Base-by-base conservation (phyloP, 345 rosid genomes). In the Physaria fendleri region DNA sequence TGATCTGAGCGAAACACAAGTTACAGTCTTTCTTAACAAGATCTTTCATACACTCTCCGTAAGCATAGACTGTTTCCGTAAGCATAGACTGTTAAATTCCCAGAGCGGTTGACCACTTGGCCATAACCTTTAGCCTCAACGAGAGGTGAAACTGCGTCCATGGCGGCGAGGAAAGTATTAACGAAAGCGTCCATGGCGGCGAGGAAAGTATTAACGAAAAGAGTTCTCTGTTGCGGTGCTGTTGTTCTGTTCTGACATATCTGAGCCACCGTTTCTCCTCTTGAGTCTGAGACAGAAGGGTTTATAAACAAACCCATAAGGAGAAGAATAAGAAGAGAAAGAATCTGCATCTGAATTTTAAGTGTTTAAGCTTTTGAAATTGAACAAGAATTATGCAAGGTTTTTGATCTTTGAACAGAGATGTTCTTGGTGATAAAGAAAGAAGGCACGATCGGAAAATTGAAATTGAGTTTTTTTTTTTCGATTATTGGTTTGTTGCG, bases 11-110 rank as follows among this genome's bases (percentile, higher is more conserved):
- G 56, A 85, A 71, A 25, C 96, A 91, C 71, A 91, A 71, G 75
- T 78, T 70, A 53, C 96, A 91, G 44, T 87, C 98, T 21, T 52
- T 69, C 61, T 21, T 72, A 30, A 77, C 78, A 11, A 91, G 91
- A 64, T 91, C 96, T 27, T 77, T 74, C 75, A 85, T 80, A 64
- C 98, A 91, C 85, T 87, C 87, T 15, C 94, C 98, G 48, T 66
- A 84, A 6, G 82, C 72, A 55, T 85, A 91, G 2, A 91, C 96
- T 0, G 81, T 73, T 16, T 15, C 94, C 98, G 48, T 66, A 84
- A 6, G 82, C 72, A 55, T 85, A 91, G 2, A 91, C 96, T 0
- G 81, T 73, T 16, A 56, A 23, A 69, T 73, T 76, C 0, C 81
- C 81, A 0, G 80, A 62, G 22, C 85, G 81, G 32, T 69, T 69